Conservation (phyloP, 176 grass and related monocot genomes). For the Metroxylon sagu region DNA sequence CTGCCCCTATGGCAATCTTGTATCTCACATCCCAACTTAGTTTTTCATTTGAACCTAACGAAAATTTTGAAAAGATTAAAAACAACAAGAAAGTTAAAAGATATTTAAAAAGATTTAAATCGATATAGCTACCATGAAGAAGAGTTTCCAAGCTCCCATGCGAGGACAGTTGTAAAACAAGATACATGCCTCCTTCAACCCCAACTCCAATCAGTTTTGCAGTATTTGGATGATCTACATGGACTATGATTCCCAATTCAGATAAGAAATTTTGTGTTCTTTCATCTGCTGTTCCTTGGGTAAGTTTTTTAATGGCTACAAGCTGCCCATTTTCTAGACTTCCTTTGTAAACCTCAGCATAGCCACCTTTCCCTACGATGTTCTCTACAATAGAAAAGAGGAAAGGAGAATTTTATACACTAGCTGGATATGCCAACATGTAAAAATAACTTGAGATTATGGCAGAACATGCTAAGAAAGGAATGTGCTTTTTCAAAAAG, state of each 20-base stretch:
- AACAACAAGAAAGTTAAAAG: neutral
- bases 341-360: conserved; percentile 63
- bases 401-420: neutral
- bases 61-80: neutral
- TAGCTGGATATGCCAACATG: neutral
- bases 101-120: neutral
- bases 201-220: conserved; percentile 53
- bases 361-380: conserved; percentile 56
- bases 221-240: conserved; percentile 67
- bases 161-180: conserved; percentile 54
- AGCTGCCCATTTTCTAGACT: conserved; percentile 42
- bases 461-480: too few species aligned
- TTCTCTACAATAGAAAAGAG: conserved; percentile 28
- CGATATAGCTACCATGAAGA: conserved; percentile 36
- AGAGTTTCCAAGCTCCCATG: conserved; percentile 59
- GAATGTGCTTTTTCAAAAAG: too few species aligned
- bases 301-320: conserved; percentile 59
- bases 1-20: conserved; percentile 40
- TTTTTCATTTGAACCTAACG: conserved; percentile 19
- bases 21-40: conserved; percentile 50
- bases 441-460: neutral
- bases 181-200: conserved; percentile 68
- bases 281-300: conserved; percentile 16
- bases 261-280: conserved; percentile 50
- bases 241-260: conserved; percentile 57